phyloP scores from a whole-genome alignment of 2,329 filamentous ascomycete species.

The Verticillium isaacii region DNA sequence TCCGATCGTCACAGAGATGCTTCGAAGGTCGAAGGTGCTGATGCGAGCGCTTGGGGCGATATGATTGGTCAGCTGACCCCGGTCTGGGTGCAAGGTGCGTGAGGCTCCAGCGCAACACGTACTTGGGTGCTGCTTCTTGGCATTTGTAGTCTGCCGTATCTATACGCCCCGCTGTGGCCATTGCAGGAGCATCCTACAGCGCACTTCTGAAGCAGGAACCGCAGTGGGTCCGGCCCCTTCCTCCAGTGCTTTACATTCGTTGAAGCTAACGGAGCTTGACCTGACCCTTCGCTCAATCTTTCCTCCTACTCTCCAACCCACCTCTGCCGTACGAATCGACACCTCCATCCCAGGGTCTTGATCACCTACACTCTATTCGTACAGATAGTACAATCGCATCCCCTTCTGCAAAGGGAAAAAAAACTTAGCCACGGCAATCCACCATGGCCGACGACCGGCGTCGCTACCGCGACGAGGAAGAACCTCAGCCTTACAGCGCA shows the following conservation, averaged over 20 bases:
- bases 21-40: neutral
- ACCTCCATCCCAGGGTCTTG: neutral
- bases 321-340: neutral
- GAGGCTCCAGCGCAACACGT: conserved; percentile 15
- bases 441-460: neutral
- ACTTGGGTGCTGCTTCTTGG: neutral
- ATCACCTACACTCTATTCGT: too few relatives aligned
- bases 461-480: neutral
- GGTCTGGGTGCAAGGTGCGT: conserved; percentile 3
- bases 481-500: conserved; percentile 13
- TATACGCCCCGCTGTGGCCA: too few relatives aligned
- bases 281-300: neutral
- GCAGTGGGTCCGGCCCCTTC: neutral
- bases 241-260: neutral
- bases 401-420: too few relatives aligned
- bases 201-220: neutral
- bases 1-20: neutral
- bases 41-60: neutral
- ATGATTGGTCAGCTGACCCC: neutral
- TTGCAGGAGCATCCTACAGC: neutral
- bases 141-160: too few relatives aligned
- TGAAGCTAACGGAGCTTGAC: neutral
- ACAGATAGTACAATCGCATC: too few relatives aligned
- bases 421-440: neutral
- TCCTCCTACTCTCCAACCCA: neutral